Evolutionary conservation across 2,329 filamentous ascomycete species (phyloP).

Genomic region (Botrytis deweyae): DNA sequence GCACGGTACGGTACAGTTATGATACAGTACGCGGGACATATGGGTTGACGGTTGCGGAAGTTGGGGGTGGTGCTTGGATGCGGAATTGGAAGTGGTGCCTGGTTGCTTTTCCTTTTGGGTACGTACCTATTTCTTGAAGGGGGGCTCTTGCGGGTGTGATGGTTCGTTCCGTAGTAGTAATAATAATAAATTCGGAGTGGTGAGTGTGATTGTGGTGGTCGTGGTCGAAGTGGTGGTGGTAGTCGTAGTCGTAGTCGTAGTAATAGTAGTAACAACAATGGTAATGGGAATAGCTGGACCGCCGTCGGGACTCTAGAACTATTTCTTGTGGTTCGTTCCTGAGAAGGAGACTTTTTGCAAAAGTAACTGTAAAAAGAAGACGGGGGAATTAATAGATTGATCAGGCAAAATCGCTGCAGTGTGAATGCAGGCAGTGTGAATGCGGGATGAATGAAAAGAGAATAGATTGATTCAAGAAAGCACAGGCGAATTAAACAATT

Average conservation of each 20-base stretch:
- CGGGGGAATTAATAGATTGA: slow-evolving; percentile 38
- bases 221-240: neutral
- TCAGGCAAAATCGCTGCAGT: slow-evolving; percentile 38
- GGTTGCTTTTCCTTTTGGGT: slow-evolving; percentile 5
- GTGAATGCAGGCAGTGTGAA: slow-evolving; percentile 34
- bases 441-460: slow-evolving; percentile 38
- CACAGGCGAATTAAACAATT: slow-evolving; percentile 29
- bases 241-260: fast-evolving
- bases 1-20: neutral
- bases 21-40: neutral
- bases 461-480: slow-evolving; percentile 36
- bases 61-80: slow-evolving; percentile 1
- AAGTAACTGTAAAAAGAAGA: slow-evolving; percentile 32
- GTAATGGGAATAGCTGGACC: neutral
- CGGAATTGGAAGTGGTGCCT: neutral
- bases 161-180: neutral
- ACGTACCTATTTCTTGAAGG: slow-evolving; percentile 4
- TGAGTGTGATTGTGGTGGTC: neutral
- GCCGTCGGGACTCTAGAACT: neutral
- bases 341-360: slow-evolving; percentile 18
- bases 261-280: fast-evolving
- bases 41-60: neutral
- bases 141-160: neutral
- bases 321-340: slow-evolving; percentile 25
- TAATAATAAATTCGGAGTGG: neutral